Evolutionary conservation across 208 protist species (phyloP).

Genomic region (Leishmania tarentolae): DNA sequence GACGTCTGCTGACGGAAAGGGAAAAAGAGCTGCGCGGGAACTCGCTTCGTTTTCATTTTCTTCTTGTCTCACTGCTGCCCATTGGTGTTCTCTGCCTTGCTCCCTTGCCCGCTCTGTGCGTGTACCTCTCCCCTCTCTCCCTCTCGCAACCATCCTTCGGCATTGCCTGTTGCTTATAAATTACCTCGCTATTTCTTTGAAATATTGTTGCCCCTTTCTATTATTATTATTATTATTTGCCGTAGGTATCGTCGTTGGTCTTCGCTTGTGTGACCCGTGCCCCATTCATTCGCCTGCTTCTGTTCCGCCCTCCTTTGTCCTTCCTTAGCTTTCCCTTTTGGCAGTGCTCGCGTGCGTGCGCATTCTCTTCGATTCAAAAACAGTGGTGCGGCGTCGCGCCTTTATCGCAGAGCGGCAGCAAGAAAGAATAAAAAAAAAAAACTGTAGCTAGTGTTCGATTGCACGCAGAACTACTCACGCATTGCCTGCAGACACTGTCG

Average conservation of each 20-base stretch:
- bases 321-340: neutral
- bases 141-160: neutral
- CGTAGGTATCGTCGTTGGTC: neutral
- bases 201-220: conserved; percentile 5
- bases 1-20: neutral
- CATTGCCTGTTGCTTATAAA: neutral
- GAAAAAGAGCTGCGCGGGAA: neutral
- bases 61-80: neutral
- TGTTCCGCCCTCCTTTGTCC: conserved; percentile 1
- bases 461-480: neutral
- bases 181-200: neutral
- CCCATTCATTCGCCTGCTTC: neutral
- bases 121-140: no score
- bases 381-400: neutral
- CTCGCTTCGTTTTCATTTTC: neutral
- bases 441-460: neutral
- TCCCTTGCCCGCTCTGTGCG: no score
- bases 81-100: neutral
- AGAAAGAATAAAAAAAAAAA: neutral
- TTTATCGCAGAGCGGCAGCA: neutral
- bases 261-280: neutral
- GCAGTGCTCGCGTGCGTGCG: neutral
- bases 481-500: neutral
- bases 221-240: neutral
- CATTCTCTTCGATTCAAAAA: neutral